phyloP scores from a whole-genome alignment of 2,329 filamentous ascomycete genomes.

The Stemphylium lycopersici region DNA sequence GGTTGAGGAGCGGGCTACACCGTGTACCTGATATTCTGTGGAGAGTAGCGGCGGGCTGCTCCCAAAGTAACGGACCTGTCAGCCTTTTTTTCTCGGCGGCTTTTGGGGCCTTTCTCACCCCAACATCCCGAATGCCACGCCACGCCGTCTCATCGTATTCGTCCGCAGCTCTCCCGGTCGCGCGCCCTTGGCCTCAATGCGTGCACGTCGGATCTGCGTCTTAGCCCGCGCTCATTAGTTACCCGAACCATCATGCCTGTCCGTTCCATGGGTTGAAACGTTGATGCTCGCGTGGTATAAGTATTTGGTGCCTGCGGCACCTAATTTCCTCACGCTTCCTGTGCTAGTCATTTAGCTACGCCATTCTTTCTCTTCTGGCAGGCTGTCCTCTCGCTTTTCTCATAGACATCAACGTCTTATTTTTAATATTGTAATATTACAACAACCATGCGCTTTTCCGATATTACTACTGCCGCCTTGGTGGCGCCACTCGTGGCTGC shows the following conservation, averaged over 20 bases:
- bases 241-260: constrained; percentile 8
- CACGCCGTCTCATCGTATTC: constrained; percentile 9
- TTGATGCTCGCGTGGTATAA: background rate
- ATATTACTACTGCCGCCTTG: constrained; percentile 34
- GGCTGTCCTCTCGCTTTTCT: constrained; percentile 10
- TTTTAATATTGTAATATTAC: constrained; percentile 1
- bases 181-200: constrained; percentile 7
- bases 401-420: background rate
- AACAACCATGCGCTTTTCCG: constrained; percentile 39
- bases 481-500: constrained; percentile 43
- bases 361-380: background rate
- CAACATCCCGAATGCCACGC: background rate
- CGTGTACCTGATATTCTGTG: background rate
- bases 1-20: background rate
- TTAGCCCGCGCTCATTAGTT: constrained; percentile 14
- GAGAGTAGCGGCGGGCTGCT: background rate
- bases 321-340: background rate
- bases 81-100: background rate
- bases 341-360: background rate
- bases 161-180: background rate
- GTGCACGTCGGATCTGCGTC: constrained; percentile 2
- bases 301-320: background rate
- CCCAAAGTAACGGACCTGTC: background rate
- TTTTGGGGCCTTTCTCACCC: background rate
- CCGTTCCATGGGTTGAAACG: constrained; percentile 1